These are phyloP conservation scores for Colletotrichum echinochloae DNA, from an alignment of 2,329 filamentous ascomycete species.

Conservation along the genomic window DNA sequence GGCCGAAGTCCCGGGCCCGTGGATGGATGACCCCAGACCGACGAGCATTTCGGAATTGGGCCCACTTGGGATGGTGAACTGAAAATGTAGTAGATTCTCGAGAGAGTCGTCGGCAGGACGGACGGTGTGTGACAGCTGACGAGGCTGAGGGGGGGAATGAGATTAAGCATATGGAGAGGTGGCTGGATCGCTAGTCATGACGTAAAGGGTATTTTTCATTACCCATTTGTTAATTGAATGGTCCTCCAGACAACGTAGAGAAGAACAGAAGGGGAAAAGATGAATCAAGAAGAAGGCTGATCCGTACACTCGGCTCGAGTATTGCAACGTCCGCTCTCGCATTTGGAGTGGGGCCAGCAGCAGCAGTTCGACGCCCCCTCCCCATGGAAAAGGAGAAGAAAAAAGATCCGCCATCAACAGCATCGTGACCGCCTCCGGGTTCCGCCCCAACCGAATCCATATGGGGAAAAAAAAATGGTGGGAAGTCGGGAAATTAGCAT, in stretches of 20 bases:
- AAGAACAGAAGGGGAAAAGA: no score
- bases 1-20: neutral
- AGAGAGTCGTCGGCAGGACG: neutral
- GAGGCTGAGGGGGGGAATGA: neutral
- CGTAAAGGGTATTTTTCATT: neutral
- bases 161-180: conserved; percentile 4
- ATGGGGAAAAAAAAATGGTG: neutral
- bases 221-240: neutral
- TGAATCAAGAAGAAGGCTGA: neutral
- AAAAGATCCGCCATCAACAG: no score
- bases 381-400: no score
- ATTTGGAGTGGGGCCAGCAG: neutral
- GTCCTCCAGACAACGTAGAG: neutral
- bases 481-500: conserved; percentile 10
- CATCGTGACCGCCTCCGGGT: conserved; percentile 11
- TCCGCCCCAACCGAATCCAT: neutral
- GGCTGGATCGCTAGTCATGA: neutral
- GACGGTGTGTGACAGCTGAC: neutral
- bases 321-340: conserved; percentile 2
- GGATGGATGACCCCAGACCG: conserved; percentile 1
- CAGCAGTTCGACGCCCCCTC: no score
- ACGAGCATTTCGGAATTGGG: neutral
- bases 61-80: neutral
- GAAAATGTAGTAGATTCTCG: neutral
- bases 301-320: neutral